Evolutionary conservation across 225 moss, liverwort and hornwort species (phyloP), one percentile per base, ranked within the genome.

Genomic region (Pleurozium schreberi): DNA sequence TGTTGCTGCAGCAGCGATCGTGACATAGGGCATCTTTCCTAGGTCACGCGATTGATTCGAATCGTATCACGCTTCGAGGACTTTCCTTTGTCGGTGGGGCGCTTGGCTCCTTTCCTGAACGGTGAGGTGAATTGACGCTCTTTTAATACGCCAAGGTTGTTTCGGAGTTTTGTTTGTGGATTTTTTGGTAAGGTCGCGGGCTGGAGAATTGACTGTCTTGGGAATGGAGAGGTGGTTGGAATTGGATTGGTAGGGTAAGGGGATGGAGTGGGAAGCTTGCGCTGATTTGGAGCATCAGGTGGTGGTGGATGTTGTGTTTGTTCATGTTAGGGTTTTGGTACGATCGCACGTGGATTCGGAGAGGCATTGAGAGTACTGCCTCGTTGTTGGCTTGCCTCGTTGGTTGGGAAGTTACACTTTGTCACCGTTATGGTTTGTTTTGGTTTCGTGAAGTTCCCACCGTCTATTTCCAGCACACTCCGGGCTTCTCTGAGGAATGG

Each of bases 241-340:
- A 92, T 92, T 86, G 74, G 88, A 87, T 90, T 90, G 90, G 81
- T 81, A 82, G 68, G 81, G 75, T 84, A 40, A 36, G 85, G 71
- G 60, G 88, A 90, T 83, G 42, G 87, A 81, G 75, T 73, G 52
- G 33, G 43, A 47, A 47, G 60, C 60, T 80, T 84, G 38, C 47
- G 52, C 62, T 34, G 88, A 30, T 63, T 62, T 16, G 58, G 76
- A 84, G 66, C 25, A 55, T 34, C 45, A 74, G 50, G 84, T 66
- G 66, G 74, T 73, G 83, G 80, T 67, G 62, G 74, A 36, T 74
- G 53, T 53, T 20, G 81, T 88, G 59, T 50, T 70, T 80, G 90
- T 67, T 83, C 49, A 69, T 89, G 80, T 87, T 92, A 92, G 91
- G 92, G 85, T 89, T 89, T 87, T 89, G 49, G 57, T 61, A 64